Evolutionary conservation across 2,329 filamentous ascomycete species (phyloP).

Genomic region (Trichoderma gracile): DNA sequence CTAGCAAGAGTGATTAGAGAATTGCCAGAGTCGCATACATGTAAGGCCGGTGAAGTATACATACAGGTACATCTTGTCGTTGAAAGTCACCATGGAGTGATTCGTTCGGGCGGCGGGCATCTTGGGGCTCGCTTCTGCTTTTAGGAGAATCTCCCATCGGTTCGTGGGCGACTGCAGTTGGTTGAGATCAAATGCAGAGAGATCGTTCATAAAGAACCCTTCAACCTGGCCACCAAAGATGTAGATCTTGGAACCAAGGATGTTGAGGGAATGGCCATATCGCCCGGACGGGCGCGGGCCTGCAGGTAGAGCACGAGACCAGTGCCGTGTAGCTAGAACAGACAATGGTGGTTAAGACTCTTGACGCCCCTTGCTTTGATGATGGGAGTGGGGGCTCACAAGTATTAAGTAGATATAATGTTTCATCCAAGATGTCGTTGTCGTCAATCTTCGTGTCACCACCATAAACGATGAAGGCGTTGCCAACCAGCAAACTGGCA

Average conservation of each 20-base stretch:
- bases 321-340: constrained; percentile 85
- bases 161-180: constrained; percentile 88
- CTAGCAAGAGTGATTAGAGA: constrained; percentile 45
- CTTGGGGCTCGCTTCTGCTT: constrained; percentile 54
- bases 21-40: background rate
- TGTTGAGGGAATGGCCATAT: constrained; percentile 95
- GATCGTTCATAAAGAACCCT: constrained; percentile 96
- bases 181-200: constrained; percentile 93
- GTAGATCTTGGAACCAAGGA: constrained; percentile 93
- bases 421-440: constrained; percentile 87
- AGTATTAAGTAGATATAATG: constrained; percentile 93
- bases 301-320: constrained; percentile 89
- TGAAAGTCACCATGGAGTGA: constrained; percentile 86
- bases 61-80: constrained; percentile 91
- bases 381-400: constrained; percentile 64
- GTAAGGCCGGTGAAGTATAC: constrained; percentile 38
- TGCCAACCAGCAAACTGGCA: constrained; percentile 89
- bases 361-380: background rate
- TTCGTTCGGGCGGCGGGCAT: constrained; percentile 90
- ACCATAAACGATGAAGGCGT: constrained; percentile 98
- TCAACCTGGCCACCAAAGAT: constrained; percentile 98
- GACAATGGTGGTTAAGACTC: background rate
- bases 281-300: constrained; percentile 83
- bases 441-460: constrained; percentile 98
- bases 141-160: constrained; percentile 89